Percentiles rank a stretch among this genome's conserved stretches.
Evolutionary conservation across 345 rosid genomes (phyloP).

Genomic region (Hibiscus trionum): DNA sequence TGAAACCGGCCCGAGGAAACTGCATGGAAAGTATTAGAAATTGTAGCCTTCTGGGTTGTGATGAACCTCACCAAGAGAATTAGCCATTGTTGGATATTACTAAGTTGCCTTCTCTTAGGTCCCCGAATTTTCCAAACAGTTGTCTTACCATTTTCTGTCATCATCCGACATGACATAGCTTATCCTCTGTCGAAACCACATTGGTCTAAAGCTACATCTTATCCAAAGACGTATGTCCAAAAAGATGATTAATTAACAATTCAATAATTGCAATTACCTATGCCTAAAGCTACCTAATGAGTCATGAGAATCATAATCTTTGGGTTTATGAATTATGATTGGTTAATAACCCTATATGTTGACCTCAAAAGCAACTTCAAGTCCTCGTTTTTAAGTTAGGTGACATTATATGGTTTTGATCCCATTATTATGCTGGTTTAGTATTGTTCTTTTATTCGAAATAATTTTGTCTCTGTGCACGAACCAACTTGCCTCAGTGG

Average conservation of each 20-base stretch:
- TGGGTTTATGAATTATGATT: too few species aligned
- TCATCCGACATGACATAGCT: not conserved
- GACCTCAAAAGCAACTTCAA: too few species aligned
- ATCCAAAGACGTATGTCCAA: not conserved
- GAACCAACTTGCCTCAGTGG: too few species aligned
- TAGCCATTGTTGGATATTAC: not conserved
- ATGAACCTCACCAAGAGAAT: not conserved
- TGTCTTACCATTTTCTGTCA: not conserved
- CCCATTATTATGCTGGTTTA: too few species aligned
- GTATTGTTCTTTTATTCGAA: too few species aligned
- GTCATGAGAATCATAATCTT: too few species aligned
- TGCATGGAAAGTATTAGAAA: conserved; percentile 7
- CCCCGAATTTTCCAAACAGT: not conserved
- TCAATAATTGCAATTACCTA: too few species aligned
- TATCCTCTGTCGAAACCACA: not conserved
- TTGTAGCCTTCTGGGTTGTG: conserved; percentile 4
- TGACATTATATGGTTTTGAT: too few species aligned
- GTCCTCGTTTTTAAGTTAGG: too few species aligned
- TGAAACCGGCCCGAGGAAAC: not conserved
- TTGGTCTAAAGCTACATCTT: not conserved
- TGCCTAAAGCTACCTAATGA: too few species aligned
- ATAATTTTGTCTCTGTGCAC: too few species aligned
- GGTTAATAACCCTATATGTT: too few species aligned
- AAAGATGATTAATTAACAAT: not conserved
- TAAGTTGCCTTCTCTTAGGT: not conserved